Base-by-base conservation (phyloP, 2,329 filamentous ascomycete species). In the Aspergillus persii region DNA sequence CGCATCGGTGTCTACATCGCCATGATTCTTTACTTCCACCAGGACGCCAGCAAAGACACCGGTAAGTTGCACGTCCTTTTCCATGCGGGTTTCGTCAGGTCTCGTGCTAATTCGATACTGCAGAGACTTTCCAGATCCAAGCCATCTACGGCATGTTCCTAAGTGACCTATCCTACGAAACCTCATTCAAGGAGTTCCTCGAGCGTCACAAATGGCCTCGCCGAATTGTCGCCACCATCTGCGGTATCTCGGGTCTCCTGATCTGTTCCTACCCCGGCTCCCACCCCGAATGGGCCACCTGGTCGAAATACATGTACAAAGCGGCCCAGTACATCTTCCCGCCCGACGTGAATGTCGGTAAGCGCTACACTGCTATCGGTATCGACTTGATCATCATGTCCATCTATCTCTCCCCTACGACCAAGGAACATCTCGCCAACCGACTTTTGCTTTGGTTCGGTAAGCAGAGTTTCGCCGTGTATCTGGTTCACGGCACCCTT, bases 391-490 rank as follows among this genome's bases (percentile, higher is more conserved):
- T 79, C 56, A 79, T 81, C 50, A 67, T 81, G n/a, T 80, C 80
- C 27, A 79, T 84, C 57, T 82, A 78, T 70, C 69, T 84, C 15
- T 82, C 81, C 1, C 80, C 80, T 0, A 68, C 74, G 4, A 71
- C 82, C 7, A 81, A 83, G 63, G 74, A 75, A 29, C 74, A 82
- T 23, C 77, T 84, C 27, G 80, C 80, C 4, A 81, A 81, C 68
- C 76, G 77, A 30, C 63, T 81, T 2, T 79, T 84, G 39, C 79
- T 83, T 59, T 84, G 80, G 80, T 73, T 84, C 3, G 82, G 82
- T n/a, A 77, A 79, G 60, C 81, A 83, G 68, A 82, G 79, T 55
- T 84, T 84, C 60, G 81, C 82, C 27, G 81, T 84, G 4, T 84
- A 84, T 65, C 77, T 84, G 11, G 75, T 79, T 8, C 82, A 84